These are phyloP conservation scores for Boechera stricta DNA, from an alignment of 345 rosid species.

Conservation along the genomic window DNA sequence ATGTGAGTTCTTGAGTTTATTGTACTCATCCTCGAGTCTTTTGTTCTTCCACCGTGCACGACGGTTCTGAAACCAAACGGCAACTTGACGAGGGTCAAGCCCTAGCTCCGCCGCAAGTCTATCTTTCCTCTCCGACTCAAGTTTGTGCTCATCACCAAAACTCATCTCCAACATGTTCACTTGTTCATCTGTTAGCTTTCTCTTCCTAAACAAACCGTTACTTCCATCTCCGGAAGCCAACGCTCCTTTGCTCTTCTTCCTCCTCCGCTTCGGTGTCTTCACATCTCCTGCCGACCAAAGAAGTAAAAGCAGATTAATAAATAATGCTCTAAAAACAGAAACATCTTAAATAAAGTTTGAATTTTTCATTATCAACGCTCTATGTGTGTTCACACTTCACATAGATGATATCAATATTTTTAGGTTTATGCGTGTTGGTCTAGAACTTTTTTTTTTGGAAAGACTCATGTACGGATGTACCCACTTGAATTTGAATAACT, in stretches of 20 bases:
- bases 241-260: constrained; percentile 63
- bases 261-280: constrained; percentile 55
- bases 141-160: constrained; percentile 78
- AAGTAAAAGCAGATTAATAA: not conserved
- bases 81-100: constrained; percentile 95
- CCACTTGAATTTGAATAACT: constrained; percentile 28
- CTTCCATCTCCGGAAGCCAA: constrained; percentile 22
- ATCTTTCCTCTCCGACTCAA: constrained; percentile 89
- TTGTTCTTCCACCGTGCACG: constrained; percentile 92
- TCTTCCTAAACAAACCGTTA: constrained; percentile 55
- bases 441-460: constrained; percentile 15
- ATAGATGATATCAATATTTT: constrained; percentile 11
- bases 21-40: constrained; percentile 82
- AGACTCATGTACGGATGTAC: not conserved
- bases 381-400: constrained; percentile 26
- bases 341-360: not conserved
- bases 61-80: constrained; percentile 97
- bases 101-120: constrained; percentile 79
- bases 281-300: constrained; percentile 47
- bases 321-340: not conserved
- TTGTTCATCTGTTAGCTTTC: constrained; percentile 76
- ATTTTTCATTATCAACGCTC: not conserved
- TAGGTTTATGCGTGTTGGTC: constrained; percentile 24
- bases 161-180: constrained; percentile 65
- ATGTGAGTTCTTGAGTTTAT: constrained; percentile 56